A percentile compares a stretch with the other conserved stretches of the same genome.
phyloP scores from a whole-genome alignment of 2,329 filamentous ascomycete genomes.

The Pseudogymnoascus sp. region DNA sequence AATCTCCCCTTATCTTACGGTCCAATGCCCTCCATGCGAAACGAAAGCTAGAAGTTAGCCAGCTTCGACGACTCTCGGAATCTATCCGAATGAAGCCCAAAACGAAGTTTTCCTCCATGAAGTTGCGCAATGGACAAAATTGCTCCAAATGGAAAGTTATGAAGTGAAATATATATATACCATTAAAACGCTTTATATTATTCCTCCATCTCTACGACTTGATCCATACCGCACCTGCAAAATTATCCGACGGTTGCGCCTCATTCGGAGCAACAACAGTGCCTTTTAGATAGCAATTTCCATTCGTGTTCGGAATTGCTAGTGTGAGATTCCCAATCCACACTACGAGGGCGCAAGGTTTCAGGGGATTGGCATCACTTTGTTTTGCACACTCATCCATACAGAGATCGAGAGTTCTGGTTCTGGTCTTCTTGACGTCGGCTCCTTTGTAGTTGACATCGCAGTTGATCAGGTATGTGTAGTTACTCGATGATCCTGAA shows the following conservation, averaged over 20 bases:
- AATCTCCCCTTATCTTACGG: no score
- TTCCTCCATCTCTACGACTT: not conserved
- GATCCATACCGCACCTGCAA: not conserved
- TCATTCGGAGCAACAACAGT: not conserved
- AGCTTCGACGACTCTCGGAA: no score
- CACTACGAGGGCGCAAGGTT: not conserved
- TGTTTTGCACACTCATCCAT: not conserved
- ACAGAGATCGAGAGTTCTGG: not conserved
- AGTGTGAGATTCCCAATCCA: not conserved
- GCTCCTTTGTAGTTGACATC: not conserved
- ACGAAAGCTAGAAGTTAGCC: no score
- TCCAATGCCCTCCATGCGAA: no score
- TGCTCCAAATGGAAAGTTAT: not conserved
- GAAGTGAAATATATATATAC: no score
- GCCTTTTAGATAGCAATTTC: not conserved
- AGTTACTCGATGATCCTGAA: not conserved
- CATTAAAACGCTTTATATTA: not conserved
- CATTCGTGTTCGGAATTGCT: not conserved
- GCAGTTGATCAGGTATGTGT: not conserved
- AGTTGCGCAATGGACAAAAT: not conserved
- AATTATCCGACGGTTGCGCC: not conserved
- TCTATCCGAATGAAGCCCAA: no score
- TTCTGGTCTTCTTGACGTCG: not conserved
- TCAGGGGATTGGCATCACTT: not conserved
- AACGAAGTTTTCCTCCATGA: no score